These are phyloP conservation scores for Athelia sp. DNA, from an alignment of 1,284 basidiomycete genomes.

Conservation along the genomic window DNA sequence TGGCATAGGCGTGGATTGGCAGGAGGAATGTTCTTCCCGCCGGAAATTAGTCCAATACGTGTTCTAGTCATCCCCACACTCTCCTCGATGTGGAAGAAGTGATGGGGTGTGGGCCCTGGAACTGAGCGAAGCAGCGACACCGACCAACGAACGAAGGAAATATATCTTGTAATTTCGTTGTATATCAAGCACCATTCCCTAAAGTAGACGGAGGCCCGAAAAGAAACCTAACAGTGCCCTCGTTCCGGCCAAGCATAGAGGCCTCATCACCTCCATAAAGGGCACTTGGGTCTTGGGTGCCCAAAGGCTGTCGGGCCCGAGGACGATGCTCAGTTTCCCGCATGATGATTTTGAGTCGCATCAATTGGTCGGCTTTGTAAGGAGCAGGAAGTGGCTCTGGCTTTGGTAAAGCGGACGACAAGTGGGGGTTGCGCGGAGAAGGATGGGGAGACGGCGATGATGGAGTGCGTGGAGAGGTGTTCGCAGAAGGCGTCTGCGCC, in stretches of 20 bases:
- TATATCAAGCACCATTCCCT: conserved; percentile 20
- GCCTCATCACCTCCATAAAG: conserved; percentile 38
- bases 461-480: conserved; percentile 40
- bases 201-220: conserved; percentile 57
- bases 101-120: not conserved
- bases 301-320: conserved; percentile 35
- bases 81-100: not conserved
- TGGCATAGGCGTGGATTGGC: conserved; percentile 64
- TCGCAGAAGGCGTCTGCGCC: conserved; percentile 65
- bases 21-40: conserved; percentile 58
- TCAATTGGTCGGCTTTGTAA: conserved; percentile 70
- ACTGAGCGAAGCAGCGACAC: too few species aligned
- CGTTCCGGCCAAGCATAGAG: conserved; percentile 65
- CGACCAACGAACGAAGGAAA: too few species aligned
- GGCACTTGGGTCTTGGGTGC: conserved; percentile 37
- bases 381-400: conserved; percentile 34
- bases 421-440: conserved; percentile 36
- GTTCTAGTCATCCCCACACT: conserved; percentile 26
- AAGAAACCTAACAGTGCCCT: conserved; percentile 80
- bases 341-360: conserved; percentile 75
- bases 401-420: not conserved
- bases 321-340: conserved; percentile 61
- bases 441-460: conserved; percentile 71
- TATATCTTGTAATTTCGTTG: not conserved
- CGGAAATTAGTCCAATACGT: conserved; percentile 47